phyloP scores from a whole-genome alignment of 2,329 filamentous ascomycete species.

The Trichoderma simmonsii region DNA sequence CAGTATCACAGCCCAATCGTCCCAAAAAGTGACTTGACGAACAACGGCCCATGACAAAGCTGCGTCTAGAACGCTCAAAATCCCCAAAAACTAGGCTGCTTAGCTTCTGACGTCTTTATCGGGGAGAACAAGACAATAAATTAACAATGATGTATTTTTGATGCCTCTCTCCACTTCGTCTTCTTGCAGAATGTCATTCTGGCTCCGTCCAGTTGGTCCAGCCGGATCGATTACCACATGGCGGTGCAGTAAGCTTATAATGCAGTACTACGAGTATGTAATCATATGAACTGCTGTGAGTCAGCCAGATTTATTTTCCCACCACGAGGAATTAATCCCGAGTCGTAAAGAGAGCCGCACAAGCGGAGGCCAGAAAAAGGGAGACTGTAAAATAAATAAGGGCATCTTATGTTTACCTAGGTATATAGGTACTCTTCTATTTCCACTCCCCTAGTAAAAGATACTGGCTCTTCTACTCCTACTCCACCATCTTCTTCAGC shows the following conservation, averaged over 20 bases:
- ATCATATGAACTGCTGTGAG: not conserved
- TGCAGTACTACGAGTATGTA: too few relatives aligned
- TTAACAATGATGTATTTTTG: not conserved
- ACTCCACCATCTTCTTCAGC: too few relatives aligned
- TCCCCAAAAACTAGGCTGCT: not conserved
- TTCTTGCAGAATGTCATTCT: not conserved
- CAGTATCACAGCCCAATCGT: conserved; percentile 1
- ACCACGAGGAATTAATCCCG: not conserved
- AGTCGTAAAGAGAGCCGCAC: not conserved
- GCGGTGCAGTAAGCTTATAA: conserved; percentile 9
- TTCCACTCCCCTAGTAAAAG: too few relatives aligned
- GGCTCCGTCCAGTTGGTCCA: not conserved
- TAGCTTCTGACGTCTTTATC: not conserved
- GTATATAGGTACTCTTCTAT: too few relatives aligned
- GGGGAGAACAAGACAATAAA: not conserved
- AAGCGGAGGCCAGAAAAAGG: too few relatives aligned
- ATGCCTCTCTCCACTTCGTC: not conserved
- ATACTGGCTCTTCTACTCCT: too few relatives aligned
- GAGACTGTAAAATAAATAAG: too few relatives aligned
- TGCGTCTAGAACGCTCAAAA: not conserved
- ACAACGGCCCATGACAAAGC: not conserved
- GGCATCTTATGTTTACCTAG: too few relatives aligned
- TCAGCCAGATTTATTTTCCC: not conserved
- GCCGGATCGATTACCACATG: not conserved
- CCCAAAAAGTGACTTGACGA: not conserved